Evolutionary conservation across 2,329 filamentous ascomycete species (phyloP).

Genomic region (Fusarium caatingaense): DNA sequence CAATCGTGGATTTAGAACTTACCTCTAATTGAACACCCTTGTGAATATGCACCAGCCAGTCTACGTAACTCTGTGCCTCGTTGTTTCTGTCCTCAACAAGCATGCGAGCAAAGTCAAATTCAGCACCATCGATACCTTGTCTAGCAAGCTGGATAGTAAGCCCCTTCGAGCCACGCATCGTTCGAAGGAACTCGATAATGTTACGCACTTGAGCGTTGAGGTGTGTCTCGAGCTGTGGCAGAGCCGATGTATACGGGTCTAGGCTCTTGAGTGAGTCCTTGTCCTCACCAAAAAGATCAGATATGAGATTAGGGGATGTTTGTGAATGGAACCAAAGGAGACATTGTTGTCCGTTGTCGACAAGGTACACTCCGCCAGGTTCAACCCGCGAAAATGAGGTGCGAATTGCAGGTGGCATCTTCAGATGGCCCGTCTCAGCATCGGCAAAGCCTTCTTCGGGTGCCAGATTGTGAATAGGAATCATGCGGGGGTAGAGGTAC

Average conservation of each 20-base stretch:
- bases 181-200: slow-evolving; percentile 86
- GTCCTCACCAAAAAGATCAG: slow-evolving; percentile 88
- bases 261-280: slow-evolving; percentile 76
- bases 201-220: slow-evolving; percentile 96
- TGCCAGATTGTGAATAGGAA: slow-evolving; percentile 89
- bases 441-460: slow-evolving; percentile 94
- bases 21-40: slow-evolving; percentile 92
- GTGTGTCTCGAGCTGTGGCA: slow-evolving; percentile 90
- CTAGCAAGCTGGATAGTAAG: slow-evolving; percentile 89
- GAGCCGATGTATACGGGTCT: slow-evolving; percentile 81
- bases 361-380: slow-evolving; percentile 90
- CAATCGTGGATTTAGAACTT: slow-evolving; percentile 47
- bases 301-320: slow-evolving; percentile 89
- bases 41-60: slow-evolving; percentile 97
- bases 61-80: slow-evolving; percentile 97
- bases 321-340: slow-evolving; percentile 93
- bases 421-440: slow-evolving; percentile 82
- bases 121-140: slow-evolving; percentile 92
- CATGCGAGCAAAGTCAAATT: slow-evolving; percentile 94
- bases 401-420: slow-evolving; percentile 82
- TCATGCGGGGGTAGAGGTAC: slow-evolving; percentile 95
- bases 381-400: slow-evolving; percentile 90
- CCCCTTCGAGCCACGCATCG: slow-evolving; percentile 85
- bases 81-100: slow-evolving; percentile 96
- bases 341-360: slow-evolving; percentile 94